Evolutionary conservation across 192 early-diverging fungal species (phyloP).

Genomic region (Coemansia sp.): DNA sequence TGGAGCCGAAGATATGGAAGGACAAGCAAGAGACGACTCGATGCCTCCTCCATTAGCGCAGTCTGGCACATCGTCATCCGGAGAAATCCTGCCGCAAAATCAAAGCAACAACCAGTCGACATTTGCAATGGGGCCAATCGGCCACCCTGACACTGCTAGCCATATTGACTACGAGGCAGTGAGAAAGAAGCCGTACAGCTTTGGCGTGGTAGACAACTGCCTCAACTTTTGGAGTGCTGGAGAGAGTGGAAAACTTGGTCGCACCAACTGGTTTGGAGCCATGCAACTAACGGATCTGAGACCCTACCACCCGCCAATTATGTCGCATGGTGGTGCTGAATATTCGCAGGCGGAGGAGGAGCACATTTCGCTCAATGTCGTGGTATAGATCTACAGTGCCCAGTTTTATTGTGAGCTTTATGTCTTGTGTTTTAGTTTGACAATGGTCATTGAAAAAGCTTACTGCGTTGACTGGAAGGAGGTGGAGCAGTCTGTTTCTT

Average conservation of each 20-base stretch:
- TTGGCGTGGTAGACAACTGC: slow-evolving; percentile 78
- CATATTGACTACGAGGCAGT: slow-evolving; percentile 13
- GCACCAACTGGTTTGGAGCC: slow-evolving; percentile 60
- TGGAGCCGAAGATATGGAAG: slow-evolving; percentile 28
- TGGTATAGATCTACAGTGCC: background rate
- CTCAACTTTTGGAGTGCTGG: slow-evolving; percentile 78
- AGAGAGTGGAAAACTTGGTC: slow-evolving; percentile 57
- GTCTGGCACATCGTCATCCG: slow-evolving; percentile 24
- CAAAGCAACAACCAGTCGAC: slow-evolving; percentile 13
- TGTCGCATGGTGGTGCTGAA: slow-evolving; percentile 19
- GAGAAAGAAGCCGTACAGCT: slow-evolving; percentile 72
- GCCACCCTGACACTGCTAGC: slow-evolving; percentile 17
- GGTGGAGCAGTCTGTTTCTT: too few relatives aligned
- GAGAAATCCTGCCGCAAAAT: slow-evolving; percentile 35
- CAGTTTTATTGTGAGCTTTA: too few relatives aligned
- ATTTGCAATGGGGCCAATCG: slow-evolving; percentile 33
- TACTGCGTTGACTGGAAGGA: too few relatives aligned
- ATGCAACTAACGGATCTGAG: slow-evolving; percentile 42
- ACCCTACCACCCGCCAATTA: slow-evolving; percentile 36
- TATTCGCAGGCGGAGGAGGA: slow-evolving; percentile 1
- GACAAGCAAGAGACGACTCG: slow-evolving; percentile 41
- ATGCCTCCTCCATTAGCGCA: slow-evolving; percentile 38
- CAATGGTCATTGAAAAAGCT: too few relatives aligned
- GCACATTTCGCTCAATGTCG: slow-evolving; percentile 1
- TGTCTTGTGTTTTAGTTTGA: too few relatives aligned